Conservation (phyloP, 2,329 filamentous ascomycete genomes). For the Colletotrichum orchidophilum region DNA sequence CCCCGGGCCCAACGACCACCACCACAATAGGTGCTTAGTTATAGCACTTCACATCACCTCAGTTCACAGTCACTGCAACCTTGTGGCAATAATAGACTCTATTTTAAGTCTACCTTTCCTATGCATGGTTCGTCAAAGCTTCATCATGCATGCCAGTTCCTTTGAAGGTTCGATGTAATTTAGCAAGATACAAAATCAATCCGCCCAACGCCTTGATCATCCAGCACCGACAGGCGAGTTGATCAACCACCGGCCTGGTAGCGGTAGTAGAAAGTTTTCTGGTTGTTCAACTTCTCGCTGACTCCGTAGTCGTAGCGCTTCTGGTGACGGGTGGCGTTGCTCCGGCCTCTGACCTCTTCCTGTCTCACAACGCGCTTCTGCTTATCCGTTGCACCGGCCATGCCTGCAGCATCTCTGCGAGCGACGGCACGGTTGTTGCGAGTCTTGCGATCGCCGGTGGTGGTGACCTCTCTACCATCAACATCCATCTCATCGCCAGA, state of each 20-base stretch:
- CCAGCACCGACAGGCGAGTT: constrained; percentile 9
- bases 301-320: constrained; percentile 76
- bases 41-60: neutral
- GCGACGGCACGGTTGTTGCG: constrained; percentile 64
- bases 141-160: constrained; percentile 27
- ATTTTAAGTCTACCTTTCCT: constrained; percentile 22
- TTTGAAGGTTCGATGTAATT: neutral
- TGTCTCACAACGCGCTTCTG: constrained; percentile 76
- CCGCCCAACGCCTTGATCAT: neutral
- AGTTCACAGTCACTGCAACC: neutral
- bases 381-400: constrained; percentile 79
- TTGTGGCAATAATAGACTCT: constrained; percentile 15
- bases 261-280: constrained; percentile 69
- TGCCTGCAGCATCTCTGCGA: constrained; percentile 77
- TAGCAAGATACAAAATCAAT: constrained; percentile 11
- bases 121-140: constrained; percentile 18
- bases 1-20: neutral
- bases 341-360: constrained; percentile 75
- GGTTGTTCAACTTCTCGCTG: constrained; percentile 80
- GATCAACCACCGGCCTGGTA: constrained; percentile 55
- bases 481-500: constrained; percentile 46
- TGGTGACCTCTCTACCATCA: constrained; percentile 46
- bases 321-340: constrained; percentile 68
- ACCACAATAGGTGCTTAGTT: neutral
- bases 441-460: constrained; percentile 38